A percentile compares a stretch with the other conserved stretches of the same genome.
Evolutionary conservation across 768 basidiomycete genomes (phyloP).

Genomic region (Exsudoporus frostii): DNA sequence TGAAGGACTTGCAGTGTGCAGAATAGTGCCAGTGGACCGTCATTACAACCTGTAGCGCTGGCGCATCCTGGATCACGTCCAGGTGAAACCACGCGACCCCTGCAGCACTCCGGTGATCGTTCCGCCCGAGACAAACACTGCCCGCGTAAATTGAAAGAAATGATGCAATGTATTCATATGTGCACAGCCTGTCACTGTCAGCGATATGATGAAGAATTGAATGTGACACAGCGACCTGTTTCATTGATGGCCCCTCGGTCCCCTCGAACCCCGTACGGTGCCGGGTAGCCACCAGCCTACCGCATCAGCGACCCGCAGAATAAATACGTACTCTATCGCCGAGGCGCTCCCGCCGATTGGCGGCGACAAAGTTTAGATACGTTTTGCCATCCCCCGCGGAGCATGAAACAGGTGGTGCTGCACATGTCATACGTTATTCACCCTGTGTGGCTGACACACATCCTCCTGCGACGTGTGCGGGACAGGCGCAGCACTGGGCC

Average conservation of each 20-base stretch:
- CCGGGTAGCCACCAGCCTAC: background rate
- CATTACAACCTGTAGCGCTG: too few relatives aligned
- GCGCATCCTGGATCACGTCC: too few relatives aligned
- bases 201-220: background rate
- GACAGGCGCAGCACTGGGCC: background rate
- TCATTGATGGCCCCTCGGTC: background rate
- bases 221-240: background rate
- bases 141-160: background rate
- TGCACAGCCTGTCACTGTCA: constrained; percentile 6
- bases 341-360: background rate
- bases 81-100: too few relatives aligned
- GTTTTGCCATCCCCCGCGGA: background rate
- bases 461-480: background rate
- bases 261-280: background rate
- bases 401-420: background rate
- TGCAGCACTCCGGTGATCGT: too few relatives aligned
- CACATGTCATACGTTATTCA: background rate
- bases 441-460: constrained; percentile 11
- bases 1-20: too few relatives aligned
- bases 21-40: too few relatives aligned
- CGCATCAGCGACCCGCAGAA: background rate
- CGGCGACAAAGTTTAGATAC: constrained; percentile 4
- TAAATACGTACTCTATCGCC: constrained; percentile 8
- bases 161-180: too few relatives aligned
- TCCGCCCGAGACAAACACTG: background rate